Percentiles rank a stretch among this genome's conserved stretches.
Evolutionary conservation across 495 filamentous ascomycete species (phyloP).

Genomic region (Cercophora scortea): DNA sequence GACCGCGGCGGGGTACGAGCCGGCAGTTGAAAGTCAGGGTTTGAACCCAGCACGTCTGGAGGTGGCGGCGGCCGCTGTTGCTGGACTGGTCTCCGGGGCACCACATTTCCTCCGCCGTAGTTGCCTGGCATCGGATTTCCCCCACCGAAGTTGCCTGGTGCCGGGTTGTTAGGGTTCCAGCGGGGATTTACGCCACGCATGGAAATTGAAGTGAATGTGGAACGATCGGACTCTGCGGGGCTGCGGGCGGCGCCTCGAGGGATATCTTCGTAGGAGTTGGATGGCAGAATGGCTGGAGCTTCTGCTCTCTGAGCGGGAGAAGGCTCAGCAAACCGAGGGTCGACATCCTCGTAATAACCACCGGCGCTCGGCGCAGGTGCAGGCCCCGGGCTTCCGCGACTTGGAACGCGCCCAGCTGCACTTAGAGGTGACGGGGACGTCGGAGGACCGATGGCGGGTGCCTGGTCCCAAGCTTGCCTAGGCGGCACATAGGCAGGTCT

Average conservation of each 20-base stretch:
- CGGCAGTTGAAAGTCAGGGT: no score
- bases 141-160: no score
- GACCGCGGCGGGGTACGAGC: no score
- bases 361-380: slow-evolving; percentile 28
- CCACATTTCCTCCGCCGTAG: no score
- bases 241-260: slow-evolving; percentile 59
- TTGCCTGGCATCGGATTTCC: no score
- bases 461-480: slow-evolving; percentile 50
- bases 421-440: slow-evolving; percentile 28
- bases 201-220: slow-evolving; percentile 77
- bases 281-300: slow-evolving; percentile 12
- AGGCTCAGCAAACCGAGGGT: slow-evolving; percentile 66
- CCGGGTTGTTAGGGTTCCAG: slow-evolving; percentile 45
- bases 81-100: no score
- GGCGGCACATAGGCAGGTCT: slow-evolving; percentile 56
- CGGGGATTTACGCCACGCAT: slow-evolving; percentile 81
- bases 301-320: slow-evolving; percentile 20
- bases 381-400: slow-evolving; percentile 20
- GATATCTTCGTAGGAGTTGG: slow-evolving; percentile 46
- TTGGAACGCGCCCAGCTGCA: slow-evolving; percentile 24
- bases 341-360: slow-evolving; percentile 89
- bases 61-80: no score
- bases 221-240: slow-evolving; percentile 67
- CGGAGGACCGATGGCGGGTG: slow-evolving; percentile 34
- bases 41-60: no score